Percentiles rank a stretch among this genome's conserved stretches.
phyloP scores from a whole-genome alignment of 345 rosid genomes.

The Eucalyptus grandis region DNA sequence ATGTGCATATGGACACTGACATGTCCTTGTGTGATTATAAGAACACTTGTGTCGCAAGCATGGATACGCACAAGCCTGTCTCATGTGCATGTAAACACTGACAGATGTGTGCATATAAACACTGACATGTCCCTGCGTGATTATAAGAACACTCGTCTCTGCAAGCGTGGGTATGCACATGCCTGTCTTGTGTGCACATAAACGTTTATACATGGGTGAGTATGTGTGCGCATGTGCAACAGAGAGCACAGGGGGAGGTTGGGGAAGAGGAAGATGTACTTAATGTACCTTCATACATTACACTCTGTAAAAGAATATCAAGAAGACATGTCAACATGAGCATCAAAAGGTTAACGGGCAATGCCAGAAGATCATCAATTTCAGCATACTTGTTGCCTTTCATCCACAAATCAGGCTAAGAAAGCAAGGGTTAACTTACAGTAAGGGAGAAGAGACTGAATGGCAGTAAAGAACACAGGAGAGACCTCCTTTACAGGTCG shows the following conservation, averaged over 20 bases:
- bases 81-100: not conserved
- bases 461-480: conserved; percentile 69
- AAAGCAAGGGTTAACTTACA: conserved; percentile 38
- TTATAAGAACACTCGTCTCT: not conserved
- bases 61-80: not conserved
- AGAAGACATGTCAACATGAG: not conserved
- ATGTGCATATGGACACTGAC: not conserved
- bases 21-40: not conserved
- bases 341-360: not conserved
- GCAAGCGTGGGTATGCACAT: not conserved
- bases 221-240: not conserved
- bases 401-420: not conserved
- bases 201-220: not conserved
- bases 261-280: not conserved
- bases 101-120: not conserved
- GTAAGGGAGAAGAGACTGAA: conserved; percentile 75
- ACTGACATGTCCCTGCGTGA: not conserved
- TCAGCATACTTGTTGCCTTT: not conserved
- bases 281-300: not conserved
- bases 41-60: not conserved
- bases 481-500: conserved; percentile 84
- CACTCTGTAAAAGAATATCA: not conserved
- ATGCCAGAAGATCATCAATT: not conserved
- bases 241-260: not conserved
- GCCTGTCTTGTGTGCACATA: not conserved